These are phyloP conservation scores for Suhomyces ambrosiae DNA, from an alignment of 1,139 yeast genomes.

Conservation along the genomic window DNA sequence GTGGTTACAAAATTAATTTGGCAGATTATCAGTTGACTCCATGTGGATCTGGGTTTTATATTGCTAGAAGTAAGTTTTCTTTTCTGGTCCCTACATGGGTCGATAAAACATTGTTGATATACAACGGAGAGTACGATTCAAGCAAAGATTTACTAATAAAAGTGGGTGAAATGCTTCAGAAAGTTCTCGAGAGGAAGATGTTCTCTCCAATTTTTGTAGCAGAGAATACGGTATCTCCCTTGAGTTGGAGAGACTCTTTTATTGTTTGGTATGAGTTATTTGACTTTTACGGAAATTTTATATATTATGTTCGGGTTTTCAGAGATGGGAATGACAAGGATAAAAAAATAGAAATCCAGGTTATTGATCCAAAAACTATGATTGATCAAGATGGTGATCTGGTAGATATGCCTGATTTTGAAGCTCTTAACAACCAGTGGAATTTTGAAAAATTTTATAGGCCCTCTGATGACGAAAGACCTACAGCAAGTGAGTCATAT, in stretches of 20 bases:
- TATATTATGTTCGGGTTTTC: conserved; percentile 26
- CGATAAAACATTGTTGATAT: conserved; percentile 20
- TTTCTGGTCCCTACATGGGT: conserved; percentile 22
- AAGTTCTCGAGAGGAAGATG: conserved; percentile 29
- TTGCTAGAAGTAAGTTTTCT: conserved; percentile 25
- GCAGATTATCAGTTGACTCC: conserved; percentile 30
- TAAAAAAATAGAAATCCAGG: conserved; percentile 22
- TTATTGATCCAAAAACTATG: conserved; percentile 37
- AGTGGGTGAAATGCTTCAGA: conserved; percentile 25
- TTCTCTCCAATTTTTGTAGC: conserved; percentile 28
- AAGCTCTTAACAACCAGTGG: conserved; percentile 28
- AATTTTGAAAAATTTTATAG: conserved; percentile 29
- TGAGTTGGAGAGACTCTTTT: conserved; percentile 39
- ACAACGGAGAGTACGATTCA: conserved; percentile 22
- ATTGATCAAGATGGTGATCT: conserved; percentile 35
- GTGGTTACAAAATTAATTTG: conserved; percentile 28
- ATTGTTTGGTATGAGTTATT: conserved; percentile 42
- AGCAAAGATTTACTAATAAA: conserved; percentile 19
- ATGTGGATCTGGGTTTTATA: conserved; percentile 36
- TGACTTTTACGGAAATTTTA: conserved; percentile 34
- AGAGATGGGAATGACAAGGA: conserved; percentile 24
- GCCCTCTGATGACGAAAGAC: background rate
- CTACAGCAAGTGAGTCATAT: background rate
- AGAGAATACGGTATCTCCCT: conserved; percentile 16
- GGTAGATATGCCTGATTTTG: conserved; percentile 22